Evolutionary conservation across 257 asterid species (phyloP), one percentile per base, ranked within the genome.

Genomic region (Datura wrightii): DNA sequence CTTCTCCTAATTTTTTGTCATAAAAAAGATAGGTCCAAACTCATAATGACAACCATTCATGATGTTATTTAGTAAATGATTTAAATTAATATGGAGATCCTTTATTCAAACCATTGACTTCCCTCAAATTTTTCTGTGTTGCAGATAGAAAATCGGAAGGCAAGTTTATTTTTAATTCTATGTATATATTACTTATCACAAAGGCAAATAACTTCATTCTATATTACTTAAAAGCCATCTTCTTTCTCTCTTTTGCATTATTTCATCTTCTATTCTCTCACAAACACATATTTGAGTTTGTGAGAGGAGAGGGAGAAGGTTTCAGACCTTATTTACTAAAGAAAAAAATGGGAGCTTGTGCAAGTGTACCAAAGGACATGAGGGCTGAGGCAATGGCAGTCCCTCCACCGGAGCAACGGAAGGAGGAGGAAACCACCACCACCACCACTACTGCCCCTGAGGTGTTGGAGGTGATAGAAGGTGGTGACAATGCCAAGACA

Each of bases 311-410:
- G n/a, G 76, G 86, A 83, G 60, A 83, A 70, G 70, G 80, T 82
- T 85, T 56, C 18, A n/a, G 78, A 8, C 79, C 83, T 59, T 14
- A 8, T 60, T 39, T 36, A 41, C 41, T 67, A 78, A 71, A 34
- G 10, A 3, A 0, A 3, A 50, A 67, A 69, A 69, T 92, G 95
- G 95, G 93, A 65, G 92, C 93, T 9, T 92, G 95, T 69, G 92
- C 93, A 58, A 92, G 92, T 85, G 91, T 89, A 9, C 86, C 90
- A 2, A 92, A 92, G 86, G 89, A 79, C 83, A 88, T 90, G 92
- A 91, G 86, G 83, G 90, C n/a, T 36, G 88, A 88, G 39, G 86
- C 83, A 79, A 65, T 84, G 48, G 85, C 55, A 37, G 87, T 67
- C 39, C 91, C 89, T 3, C 80, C 87, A 13, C 94, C 92, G 8